Percentiles rank a stretch among this genome's conserved stretches.
Evolutionary conservation across 1,284 basidiomycete genomes (phyloP).

Genomic region (Tilletiopsis washingtonensis): DNA sequence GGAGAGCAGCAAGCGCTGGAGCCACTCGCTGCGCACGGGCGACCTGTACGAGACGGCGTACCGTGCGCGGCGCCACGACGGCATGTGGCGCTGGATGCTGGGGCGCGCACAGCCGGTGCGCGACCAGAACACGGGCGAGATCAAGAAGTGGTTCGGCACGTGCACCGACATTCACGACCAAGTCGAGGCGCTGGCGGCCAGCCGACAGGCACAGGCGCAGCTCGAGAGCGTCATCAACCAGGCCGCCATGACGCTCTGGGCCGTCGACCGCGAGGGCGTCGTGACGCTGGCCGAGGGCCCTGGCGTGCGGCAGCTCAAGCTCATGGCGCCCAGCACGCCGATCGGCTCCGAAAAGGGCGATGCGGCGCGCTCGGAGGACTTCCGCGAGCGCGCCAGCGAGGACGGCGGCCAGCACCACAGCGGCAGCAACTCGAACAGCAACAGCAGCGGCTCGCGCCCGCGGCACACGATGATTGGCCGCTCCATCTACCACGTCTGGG

Average conservation of each 20-base stretch:
- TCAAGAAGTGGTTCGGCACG: constrained; percentile 46
- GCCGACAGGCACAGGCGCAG: constrained; percentile 32
- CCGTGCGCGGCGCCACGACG: constrained; percentile 38
- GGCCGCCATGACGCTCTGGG: constrained; percentile 41
- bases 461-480: constrained; percentile 32
- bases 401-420: constrained; percentile 1
- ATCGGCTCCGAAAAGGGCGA: constrained; percentile 25
- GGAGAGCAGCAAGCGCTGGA: constrained; percentile 35
- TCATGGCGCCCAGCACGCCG: constrained; percentile 30
- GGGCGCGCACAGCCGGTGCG: constrained; percentile 42
- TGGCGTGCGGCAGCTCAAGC: constrained; percentile 33
- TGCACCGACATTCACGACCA: constrained; percentile 42
- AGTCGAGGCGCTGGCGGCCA: constrained; percentile 36
- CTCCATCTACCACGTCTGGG: constrained; percentile 36
- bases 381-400: background rate
- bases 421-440: constrained; percentile 3
- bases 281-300: constrained; percentile 41
- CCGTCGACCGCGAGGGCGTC: constrained; percentile 30
- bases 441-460: background rate
- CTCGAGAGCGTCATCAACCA: constrained; percentile 42
- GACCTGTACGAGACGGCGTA: constrained; percentile 47
- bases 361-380: constrained; percentile 2
- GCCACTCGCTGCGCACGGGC: constrained; percentile 45
- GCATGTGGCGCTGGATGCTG: constrained; percentile 41
- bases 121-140: constrained; percentile 28